These are phyloP conservation scores for Verticillium klebahnii DNA, from an alignment of 2,329 filamentous ascomycete genomes.

Conservation along the genomic window DNA sequence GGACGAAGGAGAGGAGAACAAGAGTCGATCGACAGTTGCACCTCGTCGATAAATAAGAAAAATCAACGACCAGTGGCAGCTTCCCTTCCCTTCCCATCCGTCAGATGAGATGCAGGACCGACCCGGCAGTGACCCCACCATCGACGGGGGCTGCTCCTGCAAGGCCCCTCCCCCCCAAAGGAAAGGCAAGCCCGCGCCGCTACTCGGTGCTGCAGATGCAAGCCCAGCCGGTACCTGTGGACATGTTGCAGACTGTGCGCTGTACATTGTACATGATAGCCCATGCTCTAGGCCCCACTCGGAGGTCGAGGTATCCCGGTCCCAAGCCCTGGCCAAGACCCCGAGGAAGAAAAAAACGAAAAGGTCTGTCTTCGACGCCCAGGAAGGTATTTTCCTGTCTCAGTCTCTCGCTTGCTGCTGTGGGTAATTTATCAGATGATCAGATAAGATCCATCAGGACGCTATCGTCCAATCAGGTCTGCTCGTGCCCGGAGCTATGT, in stretches of 20 bases:
- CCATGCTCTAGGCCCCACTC: background rate
- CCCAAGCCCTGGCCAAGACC: background rate
- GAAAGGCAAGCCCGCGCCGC: too few species aligned
- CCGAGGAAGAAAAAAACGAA: background rate
- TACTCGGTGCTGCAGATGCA: background rate
- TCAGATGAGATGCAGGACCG: background rate
- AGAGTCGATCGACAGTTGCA: background rate
- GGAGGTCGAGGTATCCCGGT: background rate
- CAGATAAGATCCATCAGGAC: slow-evolving; percentile 3
- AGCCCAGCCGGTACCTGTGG: background rate
- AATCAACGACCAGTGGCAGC: background rate
- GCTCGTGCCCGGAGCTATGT: background rate
- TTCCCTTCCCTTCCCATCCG: background rate
- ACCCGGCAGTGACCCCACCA: background rate
- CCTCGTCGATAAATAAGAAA: background rate
- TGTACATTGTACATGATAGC: background rate
- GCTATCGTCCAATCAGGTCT: background rate
- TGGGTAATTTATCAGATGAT: slow-evolving; percentile 4
- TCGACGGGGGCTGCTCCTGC: background rate
- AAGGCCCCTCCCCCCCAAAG: background rate
- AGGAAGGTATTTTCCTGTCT: background rate
- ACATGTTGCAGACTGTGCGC: background rate
- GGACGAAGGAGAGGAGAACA: background rate
- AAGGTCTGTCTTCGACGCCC: background rate
- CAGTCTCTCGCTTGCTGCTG: background rate